Evolutionary conservation across 2,329 filamentous ascomycete genomes (phyloP), one percentile per base, ranked within the genome.

Genomic region (Incumbomyces delicatus): DNA sequence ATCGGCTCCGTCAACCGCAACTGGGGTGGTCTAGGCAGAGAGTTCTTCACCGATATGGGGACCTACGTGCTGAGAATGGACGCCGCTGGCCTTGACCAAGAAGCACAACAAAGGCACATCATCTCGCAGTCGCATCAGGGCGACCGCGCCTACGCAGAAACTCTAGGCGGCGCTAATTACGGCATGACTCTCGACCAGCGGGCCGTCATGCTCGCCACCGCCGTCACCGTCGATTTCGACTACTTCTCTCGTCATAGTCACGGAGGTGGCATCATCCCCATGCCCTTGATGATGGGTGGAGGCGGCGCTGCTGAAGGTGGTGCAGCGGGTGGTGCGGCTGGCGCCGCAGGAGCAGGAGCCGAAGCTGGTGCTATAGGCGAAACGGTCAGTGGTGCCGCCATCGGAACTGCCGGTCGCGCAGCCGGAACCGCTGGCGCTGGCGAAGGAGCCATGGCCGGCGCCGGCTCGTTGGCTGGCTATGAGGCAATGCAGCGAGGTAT

Each of bases 51-150:
- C 1, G 78, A 82, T 52, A 81, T 77, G 0, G 79, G 79, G 36
- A 75, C 80, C 1, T 83, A 83, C 56, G 77, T 75, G 6, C 61
- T 83, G 13, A 67, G 78, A 11, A 81, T 83, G 78, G 79, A 83
- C 57, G 72, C 76, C 16, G 78, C 76, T 12, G 67, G 61, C 1
- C 47, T 69, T 10, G 61, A 63, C 13, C 56, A 60, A 18, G 66
- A 70, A 49, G 62, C 63, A 1, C 46, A 58, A 13, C 60, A 68
- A 2, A 46, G 57, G 12, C 61, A 71, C 44, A 50, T 58, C n/a
- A 65, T 62, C 44, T 67, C 65, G 13, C 64, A 66, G 49, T 65
- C 60, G 14, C 62, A 59, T 31, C 54, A 56, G 45, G 54, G 18
- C 37, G 54, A 41, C 20, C 50, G 17, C 48, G 37, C 50, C 2